Conservation (phyloP, 768 basidiomycete species). For the Roridomyces roridus region DNA sequence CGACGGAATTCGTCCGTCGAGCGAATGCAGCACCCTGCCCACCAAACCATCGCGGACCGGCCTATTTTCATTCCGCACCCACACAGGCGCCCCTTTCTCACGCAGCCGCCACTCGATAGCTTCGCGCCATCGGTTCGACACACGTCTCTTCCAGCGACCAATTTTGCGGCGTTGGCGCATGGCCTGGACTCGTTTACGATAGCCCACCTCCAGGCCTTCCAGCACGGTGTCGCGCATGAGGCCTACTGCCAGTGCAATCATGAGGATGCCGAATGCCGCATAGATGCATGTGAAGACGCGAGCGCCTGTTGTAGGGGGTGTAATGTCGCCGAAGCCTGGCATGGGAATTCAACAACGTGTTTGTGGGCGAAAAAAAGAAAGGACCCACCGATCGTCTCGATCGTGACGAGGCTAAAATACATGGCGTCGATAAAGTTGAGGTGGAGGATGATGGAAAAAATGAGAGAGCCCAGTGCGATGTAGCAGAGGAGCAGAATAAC, state of each 20-base stretch:
- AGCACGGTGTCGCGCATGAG: conserved; percentile 74
- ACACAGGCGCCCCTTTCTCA: conserved; percentile 53
- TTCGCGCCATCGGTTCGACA: conserved; percentile 60
- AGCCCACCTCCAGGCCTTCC: conserved; percentile 73
- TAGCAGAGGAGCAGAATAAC: conserved; percentile 78
- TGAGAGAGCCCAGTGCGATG: conserved; percentile 73
- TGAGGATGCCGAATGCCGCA: conserved; percentile 65
- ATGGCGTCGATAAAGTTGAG: conserved; percentile 74
- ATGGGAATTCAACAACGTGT: conserved; percentile 6
- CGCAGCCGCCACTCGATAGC: conserved; percentile 71
- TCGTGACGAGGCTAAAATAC: conserved; percentile 78
- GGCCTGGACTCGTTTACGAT: conserved; percentile 57
- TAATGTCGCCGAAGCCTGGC: conserved; percentile 78
- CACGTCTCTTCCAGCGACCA: conserved; percentile 47
- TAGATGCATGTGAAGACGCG: conserved; percentile 69
- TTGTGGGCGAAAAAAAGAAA: neutral
- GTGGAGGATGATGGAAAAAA: conserved; percentile 56
- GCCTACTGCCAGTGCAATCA: conserved; percentile 66
- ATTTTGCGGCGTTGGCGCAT: conserved; percentile 54
- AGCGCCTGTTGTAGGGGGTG: conserved; percentile 53
- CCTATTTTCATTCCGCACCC: conserved; percentile 49
- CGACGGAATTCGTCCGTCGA: conserved; percentile 21
- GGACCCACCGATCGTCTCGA: conserved; percentile 65
- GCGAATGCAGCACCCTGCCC: conserved; percentile 3
- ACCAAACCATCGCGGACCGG: conserved; percentile 5